Evolutionary conservation across 768 basidiomycete genomes (phyloP), one percentile per base, ranked within the genome.

Genomic region (Nidula microcarpa): DNA sequence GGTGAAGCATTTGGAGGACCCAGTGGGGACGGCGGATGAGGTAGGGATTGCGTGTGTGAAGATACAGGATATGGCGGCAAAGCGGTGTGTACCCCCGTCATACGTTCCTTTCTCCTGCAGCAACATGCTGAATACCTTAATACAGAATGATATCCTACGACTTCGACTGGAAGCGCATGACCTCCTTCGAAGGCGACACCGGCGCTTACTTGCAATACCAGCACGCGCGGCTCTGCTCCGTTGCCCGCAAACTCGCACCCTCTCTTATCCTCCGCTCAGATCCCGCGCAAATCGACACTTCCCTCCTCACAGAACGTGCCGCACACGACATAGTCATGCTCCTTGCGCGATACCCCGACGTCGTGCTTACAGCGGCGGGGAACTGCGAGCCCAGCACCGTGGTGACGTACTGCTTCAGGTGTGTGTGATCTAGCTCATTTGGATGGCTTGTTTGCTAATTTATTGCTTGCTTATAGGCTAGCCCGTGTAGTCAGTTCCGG

Each of bases 121-220:
- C 2, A 33, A 43, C 13, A 14, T 23, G n/a, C 11, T 17, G 45
- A 33, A 17, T 30, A 10, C 13, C 41, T 32, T 47, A 51, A 10
- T 33, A 33, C 58, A 46, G 45, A 16, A 30, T 46, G 2, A 46
- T 94, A 72, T 94, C 97, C 74, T 98, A 98, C 73, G 87, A 81
- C 1, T 99, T 97, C 73, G 90, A 94, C 69, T 91, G 91, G 87
- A 84, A 90, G 56, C 84, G 94, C 41, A 95, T 97, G 91, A 81
- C 87, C 48, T 93, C 92, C 34, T 97, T 96, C 68, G 93, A 97
- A 68, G 95, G 95, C 43, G 95, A 98, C 70, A 95, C 93, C 0
- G 93, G 92, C 1, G 92, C 94, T 0, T 98, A 97, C 74, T 84
- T 98, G 30, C 95, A 98, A 75, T 98, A 98, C 68, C 92, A 94